Percentiles rank a stretch among this genome's conserved stretches.
Evolutionary conservation across 1,284 basidiomycete species (phyloP).

Genomic region (Cryptococcus depauperatus): DNA sequence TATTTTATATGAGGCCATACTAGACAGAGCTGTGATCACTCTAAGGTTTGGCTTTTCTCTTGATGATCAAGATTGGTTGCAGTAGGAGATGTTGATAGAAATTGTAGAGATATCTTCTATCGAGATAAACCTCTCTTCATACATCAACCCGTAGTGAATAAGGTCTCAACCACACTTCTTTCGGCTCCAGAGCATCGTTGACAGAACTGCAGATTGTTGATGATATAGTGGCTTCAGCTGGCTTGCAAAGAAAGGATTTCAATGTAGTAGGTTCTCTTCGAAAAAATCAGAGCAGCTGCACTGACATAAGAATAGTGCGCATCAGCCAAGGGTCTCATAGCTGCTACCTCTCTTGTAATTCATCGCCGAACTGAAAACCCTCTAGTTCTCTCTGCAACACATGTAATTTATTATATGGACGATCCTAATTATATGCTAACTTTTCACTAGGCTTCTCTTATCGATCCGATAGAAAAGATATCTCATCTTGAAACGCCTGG

Average conservation of each 20-base stretch:
- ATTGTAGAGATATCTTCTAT: slow-evolving; percentile 72
- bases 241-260: slow-evolving; percentile 62
- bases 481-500: slow-evolving; percentile 49
- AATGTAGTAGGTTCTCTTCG: slow-evolving; percentile 57
- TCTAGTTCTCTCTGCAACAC: slow-evolving; percentile 50
- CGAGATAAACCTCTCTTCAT: slow-evolving; percentile 68
- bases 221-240: slow-evolving; percentile 73
- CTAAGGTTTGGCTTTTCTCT: slow-evolving; percentile 21
- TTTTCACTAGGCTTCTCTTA: slow-evolving; percentile 56
- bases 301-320: slow-evolving; percentile 55
- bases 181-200: no score
- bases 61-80: no score
- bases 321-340: slow-evolving; percentile 74
- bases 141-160: slow-evolving; percentile 64
- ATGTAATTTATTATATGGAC: slow-evolving; percentile 46
- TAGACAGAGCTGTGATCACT: slow-evolving; percentile 22
- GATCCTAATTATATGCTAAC: not conserved
- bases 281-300: slow-evolving; percentile 2
- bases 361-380: slow-evolving; percentile 53
- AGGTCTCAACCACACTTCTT: slow-evolving; percentile 50
- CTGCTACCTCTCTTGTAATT: slow-evolving; percentile 57
- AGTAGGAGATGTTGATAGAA: no score
- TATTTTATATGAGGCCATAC: slow-evolving; percentile 30
- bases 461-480: slow-evolving; percentile 67
- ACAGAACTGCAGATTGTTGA: slow-evolving; percentile 62